These are phyloP conservation scores for Mycena crocata DNA, from an alignment of 768 basidiomycete species.

Conservation along the genomic window DNA sequence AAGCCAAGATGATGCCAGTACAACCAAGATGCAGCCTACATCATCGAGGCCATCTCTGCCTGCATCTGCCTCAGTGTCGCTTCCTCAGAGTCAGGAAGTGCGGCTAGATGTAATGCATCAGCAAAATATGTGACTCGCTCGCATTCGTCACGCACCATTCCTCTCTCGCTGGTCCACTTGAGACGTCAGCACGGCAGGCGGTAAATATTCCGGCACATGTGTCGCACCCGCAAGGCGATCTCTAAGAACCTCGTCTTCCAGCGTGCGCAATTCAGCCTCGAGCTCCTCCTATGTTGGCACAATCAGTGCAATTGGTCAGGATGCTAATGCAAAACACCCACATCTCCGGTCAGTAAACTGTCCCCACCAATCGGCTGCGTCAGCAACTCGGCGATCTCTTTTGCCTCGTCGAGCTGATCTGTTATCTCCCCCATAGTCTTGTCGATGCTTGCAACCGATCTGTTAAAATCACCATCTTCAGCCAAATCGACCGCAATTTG, in stretches of 20 bases:
- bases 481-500: neutral
- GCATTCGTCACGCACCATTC: no score
- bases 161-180: no score
- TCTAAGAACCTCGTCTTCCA: slow-evolving; percentile 91
- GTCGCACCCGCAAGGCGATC: slow-evolving; percentile 86
- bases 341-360: slow-evolving; percentile 83
- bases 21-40: no score
- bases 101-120: no score
- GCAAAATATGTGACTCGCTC: no score
- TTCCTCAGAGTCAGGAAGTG: no score
- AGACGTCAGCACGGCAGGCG: no score
- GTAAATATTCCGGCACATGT: slow-evolving; percentile 87
- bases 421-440: slow-evolving; percentile 85
- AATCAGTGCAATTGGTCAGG: slow-evolving; percentile 13
- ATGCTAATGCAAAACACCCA: slow-evolving; percentile 34
- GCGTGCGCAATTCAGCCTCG: slow-evolving; percentile 80
- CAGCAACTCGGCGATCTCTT: slow-evolving; percentile 91
- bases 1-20: no score
- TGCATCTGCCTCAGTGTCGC: no score
- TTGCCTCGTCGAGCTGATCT: slow-evolving; percentile 91
- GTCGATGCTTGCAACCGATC: slow-evolving; percentile 89
- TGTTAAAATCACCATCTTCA: slow-evolving; percentile 42
- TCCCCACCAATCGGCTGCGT: slow-evolving; percentile 73
- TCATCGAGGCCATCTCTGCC: no score
- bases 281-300: slow-evolving; percentile 72